These are phyloP conservation scores for Fusarium humuli DNA, from an alignment of 2,329 filamentous ascomycete species.

Conservation along the genomic window DNA sequence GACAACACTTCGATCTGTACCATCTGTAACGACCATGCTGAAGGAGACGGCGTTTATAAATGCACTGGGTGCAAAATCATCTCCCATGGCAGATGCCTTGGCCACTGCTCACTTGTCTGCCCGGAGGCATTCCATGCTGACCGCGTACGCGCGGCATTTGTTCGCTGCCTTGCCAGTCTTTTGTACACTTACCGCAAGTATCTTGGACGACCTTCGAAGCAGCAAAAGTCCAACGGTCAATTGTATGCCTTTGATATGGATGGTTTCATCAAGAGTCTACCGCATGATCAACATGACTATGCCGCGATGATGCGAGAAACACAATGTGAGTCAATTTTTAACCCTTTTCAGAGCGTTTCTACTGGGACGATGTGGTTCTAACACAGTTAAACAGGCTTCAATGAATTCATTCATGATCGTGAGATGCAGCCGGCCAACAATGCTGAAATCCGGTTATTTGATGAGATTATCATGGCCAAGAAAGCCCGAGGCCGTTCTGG, in stretches of 20 bases:
- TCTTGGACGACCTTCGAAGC: conserved; percentile 67
- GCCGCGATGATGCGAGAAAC: conserved; percentile 73
- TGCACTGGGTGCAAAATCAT: conserved; percentile 73
- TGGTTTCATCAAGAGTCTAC: conserved; percentile 72
- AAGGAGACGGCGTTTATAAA: conserved; percentile 78
- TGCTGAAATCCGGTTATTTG: conserved; percentile 79
- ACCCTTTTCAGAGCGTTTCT: background rate
- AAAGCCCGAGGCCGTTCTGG: conserved; percentile 73
- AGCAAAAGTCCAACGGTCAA: conserved; percentile 71
- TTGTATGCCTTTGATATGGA: conserved; percentile 74
- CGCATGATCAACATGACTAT: conserved; percentile 74
- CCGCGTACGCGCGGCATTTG: conserved; percentile 72
- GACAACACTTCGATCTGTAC: conserved; percentile 74
- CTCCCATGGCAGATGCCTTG: conserved; percentile 70
- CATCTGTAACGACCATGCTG: conserved; percentile 80
- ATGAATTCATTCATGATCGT: conserved; percentile 86
- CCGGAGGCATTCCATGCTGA: conserved; percentile 71
- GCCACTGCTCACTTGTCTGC: conserved; percentile 72
- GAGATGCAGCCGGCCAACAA: conserved; percentile 73
- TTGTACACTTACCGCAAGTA: conserved; percentile 75
- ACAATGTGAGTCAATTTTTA: conserved; percentile 62
- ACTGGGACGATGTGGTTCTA: conserved; percentile 5
- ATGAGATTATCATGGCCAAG: conserved; percentile 86
- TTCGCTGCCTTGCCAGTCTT: conserved; percentile 73
- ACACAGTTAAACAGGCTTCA: conserved; percentile 62